Evolutionary conservation across 2,329 filamentous ascomycete genomes (phyloP).

Genomic region (Trichoderma sp.): DNA sequence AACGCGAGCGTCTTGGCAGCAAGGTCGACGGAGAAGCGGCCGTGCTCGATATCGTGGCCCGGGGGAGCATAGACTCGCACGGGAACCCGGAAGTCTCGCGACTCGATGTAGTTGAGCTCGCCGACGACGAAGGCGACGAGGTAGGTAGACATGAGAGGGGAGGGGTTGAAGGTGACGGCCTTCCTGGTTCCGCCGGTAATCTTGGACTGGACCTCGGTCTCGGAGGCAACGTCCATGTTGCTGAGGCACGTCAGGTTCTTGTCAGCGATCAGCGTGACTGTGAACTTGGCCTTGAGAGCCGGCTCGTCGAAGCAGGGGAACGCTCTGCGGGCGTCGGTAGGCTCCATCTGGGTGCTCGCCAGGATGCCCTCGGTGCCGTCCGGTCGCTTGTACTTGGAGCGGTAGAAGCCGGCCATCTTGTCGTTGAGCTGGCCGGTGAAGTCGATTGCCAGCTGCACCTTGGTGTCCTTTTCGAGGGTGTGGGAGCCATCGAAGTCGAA

Average conservation of each 20-base stretch:
- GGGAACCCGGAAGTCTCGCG: constrained; percentile 85
- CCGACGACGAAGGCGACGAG: constrained; percentile 92
- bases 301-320: constrained; percentile 98
- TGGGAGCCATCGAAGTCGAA: constrained; percentile 71
- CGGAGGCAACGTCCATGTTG: constrained; percentile 91
- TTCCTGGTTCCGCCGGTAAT: constrained; percentile 58
- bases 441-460: constrained; percentile 62
- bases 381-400: constrained; percentile 84
- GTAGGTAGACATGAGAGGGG: constrained; percentile 94
- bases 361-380: constrained; percentile 80
- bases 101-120: constrained; percentile 92
- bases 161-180: constrained; percentile 88
- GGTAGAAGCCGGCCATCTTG: constrained; percentile 97
- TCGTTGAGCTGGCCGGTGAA: constrained; percentile 84
- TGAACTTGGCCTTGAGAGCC: constrained; percentile 88
- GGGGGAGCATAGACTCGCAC: constrained; percentile 93
- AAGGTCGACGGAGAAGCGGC: constrained; percentile 85
- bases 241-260: constrained; percentile 88
- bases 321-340: constrained; percentile 87
- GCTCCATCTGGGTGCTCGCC: constrained; percentile 94
- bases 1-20: constrained; percentile 88
- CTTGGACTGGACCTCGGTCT: constrained; percentile 62
- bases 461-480: constrained; percentile 68
- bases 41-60: constrained; percentile 86
- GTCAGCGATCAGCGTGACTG: constrained; percentile 86